Base-by-base conservation (phyloP, 371 early-diverging fungal genomes). In the Actinomucor elegans region DNA sequence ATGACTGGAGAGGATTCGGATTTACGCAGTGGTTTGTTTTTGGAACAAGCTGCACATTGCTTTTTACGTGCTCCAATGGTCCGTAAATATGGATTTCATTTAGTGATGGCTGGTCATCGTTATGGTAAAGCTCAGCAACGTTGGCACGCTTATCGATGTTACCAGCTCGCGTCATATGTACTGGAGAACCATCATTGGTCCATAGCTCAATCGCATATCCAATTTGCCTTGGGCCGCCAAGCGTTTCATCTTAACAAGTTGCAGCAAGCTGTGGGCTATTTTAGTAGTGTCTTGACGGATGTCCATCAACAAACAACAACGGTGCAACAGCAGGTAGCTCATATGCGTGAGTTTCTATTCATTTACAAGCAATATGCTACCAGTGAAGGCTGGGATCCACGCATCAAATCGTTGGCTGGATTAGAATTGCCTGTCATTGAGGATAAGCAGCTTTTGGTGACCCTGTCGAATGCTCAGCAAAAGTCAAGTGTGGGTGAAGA, bases 21-120 rank as follows among this genome's bases (percentile, higher is more conserved):
- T 54, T 58, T 92, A 11, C 76, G 90, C 5, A 83, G 86, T 32
- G 94, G 90, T 0, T 59, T 96, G 40, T 84, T 92, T 31, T 64
- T 92, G 33, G 98, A 97, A 60, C 96, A 95, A 61, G 91, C 94
- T 0, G 95, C 94, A 0, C 84, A 88, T 46, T 85, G 89, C 31
- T 93, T 84, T 55, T 49, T 93, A 31, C 77, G 81, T 37, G 51
- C 67, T 1, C 84, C 90, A 0, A 84, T 86, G 73, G 75, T 85
- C 17, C 84, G 96, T 46, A 95, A 93, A 59, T 92, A 87, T 55
- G 90, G 90, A 0, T 94, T 94, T 62, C 91, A 94, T 55, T 67
- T 93, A 27, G 83, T 94, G 36, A 78, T 95, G 69, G 94, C 96
- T 1, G 93, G 88, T 0, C 91, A 92, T 61, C 77, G 91, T 5